Conservation (phyloP, 352 stramenopile species). For the Globisporangium acanthophoron region DNA sequence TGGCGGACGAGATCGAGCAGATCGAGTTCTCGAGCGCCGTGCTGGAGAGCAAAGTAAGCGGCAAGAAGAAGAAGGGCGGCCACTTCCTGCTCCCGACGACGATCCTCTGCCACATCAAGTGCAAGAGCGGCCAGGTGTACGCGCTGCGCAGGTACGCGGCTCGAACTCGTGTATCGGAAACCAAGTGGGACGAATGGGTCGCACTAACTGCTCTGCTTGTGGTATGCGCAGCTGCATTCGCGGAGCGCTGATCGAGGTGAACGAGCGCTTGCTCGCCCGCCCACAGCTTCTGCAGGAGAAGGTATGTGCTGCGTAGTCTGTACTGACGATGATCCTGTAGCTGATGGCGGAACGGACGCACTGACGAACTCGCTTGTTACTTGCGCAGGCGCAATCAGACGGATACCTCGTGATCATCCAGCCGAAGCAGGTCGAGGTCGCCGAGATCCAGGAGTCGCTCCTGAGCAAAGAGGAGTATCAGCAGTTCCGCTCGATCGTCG, state of each 20-base stretch:
- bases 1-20: constrained; percentile 48
- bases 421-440: constrained; percentile 70
- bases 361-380: background rate
- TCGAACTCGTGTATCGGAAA: background rate
- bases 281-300: constrained; percentile 60
- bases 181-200: background rate
- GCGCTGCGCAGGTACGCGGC: constrained; percentile 40
- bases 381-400: constrained; percentile 47
- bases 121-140: constrained; percentile 52
- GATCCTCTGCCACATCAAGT: constrained; percentile 61
- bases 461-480: constrained; percentile 76
- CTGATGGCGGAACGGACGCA: background rate
- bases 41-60: constrained; percentile 63
- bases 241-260: constrained; percentile 73
- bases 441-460: constrained; percentile 78
- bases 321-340: background rate
- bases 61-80: constrained; percentile 88
- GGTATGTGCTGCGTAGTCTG: constrained; percentile 2
- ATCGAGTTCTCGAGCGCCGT: constrained; percentile 65
- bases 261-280: constrained; percentile 51
- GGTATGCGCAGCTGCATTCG: constrained; percentile 56
- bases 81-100: constrained; percentile 65
- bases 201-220: background rate
- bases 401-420: constrained; percentile 81
- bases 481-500: constrained; percentile 47